These are phyloP conservation scores for Tuber microsphaerosporum DNA, from an alignment of 495 filamentous ascomycete genomes.

Conservation along the genomic window DNA sequence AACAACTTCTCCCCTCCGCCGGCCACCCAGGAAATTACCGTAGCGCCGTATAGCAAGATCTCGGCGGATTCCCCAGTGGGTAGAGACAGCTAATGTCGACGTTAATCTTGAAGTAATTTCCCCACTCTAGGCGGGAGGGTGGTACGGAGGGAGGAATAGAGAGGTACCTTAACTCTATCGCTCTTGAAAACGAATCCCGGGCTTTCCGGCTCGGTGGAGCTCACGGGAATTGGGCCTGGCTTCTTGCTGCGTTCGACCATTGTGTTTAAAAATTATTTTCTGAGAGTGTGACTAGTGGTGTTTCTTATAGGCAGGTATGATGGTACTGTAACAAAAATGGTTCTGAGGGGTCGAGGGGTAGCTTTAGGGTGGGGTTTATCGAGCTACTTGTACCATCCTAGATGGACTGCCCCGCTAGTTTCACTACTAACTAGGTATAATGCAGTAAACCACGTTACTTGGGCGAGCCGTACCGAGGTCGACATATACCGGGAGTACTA, in stretches of 20 bases:
- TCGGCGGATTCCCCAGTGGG: slow-evolving; percentile 78
- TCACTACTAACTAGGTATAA: neutral
- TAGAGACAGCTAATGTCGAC: slow-evolving; percentile 48
- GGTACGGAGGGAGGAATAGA: slow-evolving; percentile 40
- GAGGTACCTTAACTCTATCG: slow-evolving; percentile 36
- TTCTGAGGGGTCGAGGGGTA: neutral
- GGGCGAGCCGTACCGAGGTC: neutral
- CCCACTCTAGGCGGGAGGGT: slow-evolving; percentile 58
- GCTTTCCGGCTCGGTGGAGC: slow-evolving; percentile 45
- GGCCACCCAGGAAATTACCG: slow-evolving; percentile 78
- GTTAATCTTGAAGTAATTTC: slow-evolving; percentile 57
- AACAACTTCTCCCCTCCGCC: slow-evolving; percentile 80
- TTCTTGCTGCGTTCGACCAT: slow-evolving; percentile 83
- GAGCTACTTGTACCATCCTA: neutral
- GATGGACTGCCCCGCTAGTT: neutral
- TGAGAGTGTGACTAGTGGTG: neutral
- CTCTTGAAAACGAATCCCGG: slow-evolving; percentile 26
- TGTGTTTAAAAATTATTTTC: neutral
- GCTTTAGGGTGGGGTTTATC: neutral
- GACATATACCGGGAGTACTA: neutral
- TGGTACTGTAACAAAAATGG: neutral
- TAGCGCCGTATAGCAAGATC: slow-evolving; percentile 83
- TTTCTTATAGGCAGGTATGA: neutral
- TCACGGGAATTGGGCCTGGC: slow-evolving; percentile 66
- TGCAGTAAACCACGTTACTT: neutral